These are phyloP conservation scores for Eutrema japonicum DNA, from an alignment of 345 rosid species.

Conservation along the genomic window DNA sequence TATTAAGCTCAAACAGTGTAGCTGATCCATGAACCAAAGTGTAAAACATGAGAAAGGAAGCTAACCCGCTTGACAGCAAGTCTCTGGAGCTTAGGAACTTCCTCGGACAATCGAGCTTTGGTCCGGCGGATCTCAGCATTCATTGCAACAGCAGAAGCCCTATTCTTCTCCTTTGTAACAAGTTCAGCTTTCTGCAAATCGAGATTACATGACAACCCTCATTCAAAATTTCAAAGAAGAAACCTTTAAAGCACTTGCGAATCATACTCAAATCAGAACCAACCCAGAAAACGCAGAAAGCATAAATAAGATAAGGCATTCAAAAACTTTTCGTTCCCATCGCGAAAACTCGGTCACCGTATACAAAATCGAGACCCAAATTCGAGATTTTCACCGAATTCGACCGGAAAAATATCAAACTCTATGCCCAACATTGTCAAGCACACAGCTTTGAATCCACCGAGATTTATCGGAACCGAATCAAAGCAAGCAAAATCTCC, in stretches of 20 bases:
- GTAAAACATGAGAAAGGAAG: conserved; percentile 21
- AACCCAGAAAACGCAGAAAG: conserved; percentile 1
- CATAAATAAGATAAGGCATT: background rate
- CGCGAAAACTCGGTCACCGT: background rate
- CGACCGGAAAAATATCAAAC: background rate
- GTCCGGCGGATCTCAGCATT: conserved; percentile 97
- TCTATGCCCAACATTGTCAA: conserved; percentile 17
- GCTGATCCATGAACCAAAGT: conserved; percentile 9
- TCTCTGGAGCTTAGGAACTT: conserved; percentile 90
- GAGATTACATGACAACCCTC: background rate
- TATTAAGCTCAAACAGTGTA: conserved; percentile 1
- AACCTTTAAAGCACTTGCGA: background rate
- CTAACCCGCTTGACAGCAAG: conserved; percentile 87
- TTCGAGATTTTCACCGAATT: conserved; percentile 19
- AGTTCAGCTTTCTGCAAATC: conserved; percentile 78
- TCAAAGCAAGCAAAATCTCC: conserved; percentile 21
- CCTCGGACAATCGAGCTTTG: conserved; percentile 87
- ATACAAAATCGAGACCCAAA: conserved; percentile 14
- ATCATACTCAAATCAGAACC: conserved; percentile 4
- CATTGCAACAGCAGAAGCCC: conserved; percentile 89
- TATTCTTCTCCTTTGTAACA: conserved; percentile 79
- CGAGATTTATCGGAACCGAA: conserved; percentile 19
- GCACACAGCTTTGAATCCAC: background rate
- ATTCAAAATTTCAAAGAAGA: conserved; percentile 6
- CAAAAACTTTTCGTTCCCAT: background rate